These are phyloP conservation scores for Paragyromitra xinjiangensis DNA, from an alignment of 495 filamentous ascomycete genomes.

Conservation along the genomic window DNA sequence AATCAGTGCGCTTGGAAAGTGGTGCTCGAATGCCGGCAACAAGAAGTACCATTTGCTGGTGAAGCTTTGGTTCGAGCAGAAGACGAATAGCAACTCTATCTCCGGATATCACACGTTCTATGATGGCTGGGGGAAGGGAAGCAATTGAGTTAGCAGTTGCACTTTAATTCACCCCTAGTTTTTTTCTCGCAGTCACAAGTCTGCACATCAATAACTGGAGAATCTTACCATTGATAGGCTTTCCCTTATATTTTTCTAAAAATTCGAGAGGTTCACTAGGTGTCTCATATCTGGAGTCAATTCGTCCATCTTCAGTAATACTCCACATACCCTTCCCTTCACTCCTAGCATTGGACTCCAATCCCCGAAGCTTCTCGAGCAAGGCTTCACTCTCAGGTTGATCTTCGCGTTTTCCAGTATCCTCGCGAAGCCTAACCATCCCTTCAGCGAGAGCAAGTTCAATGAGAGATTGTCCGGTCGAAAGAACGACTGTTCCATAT, in stretches of 20 bases:
- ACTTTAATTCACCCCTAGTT: constrained; percentile 14
- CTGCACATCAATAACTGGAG: not conserved
- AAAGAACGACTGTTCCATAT: constrained; percentile 80
- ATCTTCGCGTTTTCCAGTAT: constrained; percentile 83
- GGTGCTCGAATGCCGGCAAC: constrained; percentile 89
- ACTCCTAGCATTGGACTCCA: constrained; percentile 82
- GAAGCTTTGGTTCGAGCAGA: constrained; percentile 75
- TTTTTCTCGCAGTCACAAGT: not conserved
- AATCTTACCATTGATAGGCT: constrained; percentile 71
- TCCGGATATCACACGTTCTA: constrained; percentile 89
- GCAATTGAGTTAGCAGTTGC: constrained; percentile 23
- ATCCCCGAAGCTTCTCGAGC: constrained; percentile 75
- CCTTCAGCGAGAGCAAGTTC: constrained; percentile 84
- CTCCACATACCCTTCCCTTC: constrained; percentile 82
- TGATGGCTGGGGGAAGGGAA: constrained; percentile 61
- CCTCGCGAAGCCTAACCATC: constrained; percentile 89
- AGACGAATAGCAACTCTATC: constrained; percentile 89
- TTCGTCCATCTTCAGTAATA: constrained; percentile 64
- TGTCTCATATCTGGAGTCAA: constrained; percentile 78
- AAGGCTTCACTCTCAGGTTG: constrained; percentile 74
- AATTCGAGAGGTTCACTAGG: constrained; percentile 72
- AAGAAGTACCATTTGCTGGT: constrained; percentile 83
- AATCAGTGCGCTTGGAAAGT: constrained; percentile 79
- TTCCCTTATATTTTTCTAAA: constrained; percentile 77
- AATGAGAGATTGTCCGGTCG: constrained; percentile 76